These are phyloP conservation scores for Corchorus olitorius DNA, from an alignment of 345 rosid species.

Conservation along the genomic window DNA sequence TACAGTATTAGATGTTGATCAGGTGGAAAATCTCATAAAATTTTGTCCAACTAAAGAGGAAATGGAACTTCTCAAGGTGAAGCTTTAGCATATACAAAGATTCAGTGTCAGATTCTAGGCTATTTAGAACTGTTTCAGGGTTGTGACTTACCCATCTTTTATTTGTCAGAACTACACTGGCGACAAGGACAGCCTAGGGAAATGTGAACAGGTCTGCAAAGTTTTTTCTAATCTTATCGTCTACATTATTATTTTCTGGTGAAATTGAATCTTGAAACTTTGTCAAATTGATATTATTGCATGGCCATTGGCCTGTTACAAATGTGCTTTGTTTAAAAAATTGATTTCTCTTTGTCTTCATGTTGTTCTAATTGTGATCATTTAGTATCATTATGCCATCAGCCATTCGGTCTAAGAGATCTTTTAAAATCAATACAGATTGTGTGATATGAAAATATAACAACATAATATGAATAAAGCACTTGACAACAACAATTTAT, in stretches of 20 bases:
- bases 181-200: conserved; percentile 80
- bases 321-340: not conserved
- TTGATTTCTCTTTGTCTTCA: not conserved
- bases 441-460: not conserved
- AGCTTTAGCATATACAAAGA: conserved; percentile 26
- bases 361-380: not conserved
- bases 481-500: too few relatives aligned
- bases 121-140: conserved; percentile 16
- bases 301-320: not conserved
- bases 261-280: conserved; percentile 5
- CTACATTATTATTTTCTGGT: conserved; percentile 7
- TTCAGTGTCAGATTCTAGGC: conserved; percentile 13
- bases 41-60: conserved; percentile 99
- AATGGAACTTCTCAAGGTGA: conserved; percentile 97
- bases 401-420: not conserved
- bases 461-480: not conserved
- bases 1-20: conserved; percentile 86
- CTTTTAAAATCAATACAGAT: too few relatives aligned
- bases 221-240: conserved; percentile 12
- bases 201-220: conserved; percentile 89
- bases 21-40: conserved; percentile 96
- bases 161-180: conserved; percentile 70
- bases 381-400: not conserved
- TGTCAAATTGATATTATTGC: conserved; percentile 4
- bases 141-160: conserved; percentile 20